These are phyloP conservation scores for Dipteronia dyeriana DNA, from an alignment of 345 rosid genomes.

Conservation along the genomic window DNA sequence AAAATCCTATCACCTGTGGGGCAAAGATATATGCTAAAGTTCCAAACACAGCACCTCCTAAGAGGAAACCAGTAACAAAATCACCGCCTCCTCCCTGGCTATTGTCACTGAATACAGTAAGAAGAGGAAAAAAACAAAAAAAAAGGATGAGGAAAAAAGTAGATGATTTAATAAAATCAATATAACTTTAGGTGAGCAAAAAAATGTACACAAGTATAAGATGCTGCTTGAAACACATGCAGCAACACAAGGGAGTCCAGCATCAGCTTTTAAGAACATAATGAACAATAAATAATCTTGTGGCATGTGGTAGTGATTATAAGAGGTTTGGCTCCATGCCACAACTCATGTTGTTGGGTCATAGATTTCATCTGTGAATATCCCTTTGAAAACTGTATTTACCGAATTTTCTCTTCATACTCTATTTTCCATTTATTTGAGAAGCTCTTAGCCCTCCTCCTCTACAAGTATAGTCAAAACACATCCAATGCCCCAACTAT, in stretches of 20 bases:
- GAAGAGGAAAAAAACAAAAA: conserved; percentile 2
- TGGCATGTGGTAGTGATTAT: background rate
- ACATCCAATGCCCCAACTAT: no score
- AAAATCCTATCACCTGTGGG: conserved; percentile 64
- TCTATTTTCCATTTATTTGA: no score
- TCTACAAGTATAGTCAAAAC: no score
- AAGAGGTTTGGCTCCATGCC: background rate
- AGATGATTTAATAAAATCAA: background rate
- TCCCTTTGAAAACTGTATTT: no score
- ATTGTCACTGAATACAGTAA: conserved; percentile 46
- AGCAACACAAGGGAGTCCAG: background rate
- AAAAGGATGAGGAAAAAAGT: background rate
- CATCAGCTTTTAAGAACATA: background rate
- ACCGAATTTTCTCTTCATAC: no score
- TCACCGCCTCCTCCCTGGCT: conserved; percentile 60
- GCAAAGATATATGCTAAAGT: conserved; percentile 77
- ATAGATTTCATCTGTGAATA: background rate
- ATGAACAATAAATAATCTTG: no score
- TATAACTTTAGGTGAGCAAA: background rate
- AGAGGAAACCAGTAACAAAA: conserved; percentile 81
- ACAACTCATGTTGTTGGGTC: background rate
- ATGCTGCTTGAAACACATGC: background rate
- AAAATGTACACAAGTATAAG: background rate
- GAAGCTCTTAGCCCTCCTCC: no score
- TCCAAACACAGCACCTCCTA: conserved; percentile 91